phyloP scores from a whole-genome alignment of 345 rosid genomes.

The Melaleuca quinquenervia region DNA sequence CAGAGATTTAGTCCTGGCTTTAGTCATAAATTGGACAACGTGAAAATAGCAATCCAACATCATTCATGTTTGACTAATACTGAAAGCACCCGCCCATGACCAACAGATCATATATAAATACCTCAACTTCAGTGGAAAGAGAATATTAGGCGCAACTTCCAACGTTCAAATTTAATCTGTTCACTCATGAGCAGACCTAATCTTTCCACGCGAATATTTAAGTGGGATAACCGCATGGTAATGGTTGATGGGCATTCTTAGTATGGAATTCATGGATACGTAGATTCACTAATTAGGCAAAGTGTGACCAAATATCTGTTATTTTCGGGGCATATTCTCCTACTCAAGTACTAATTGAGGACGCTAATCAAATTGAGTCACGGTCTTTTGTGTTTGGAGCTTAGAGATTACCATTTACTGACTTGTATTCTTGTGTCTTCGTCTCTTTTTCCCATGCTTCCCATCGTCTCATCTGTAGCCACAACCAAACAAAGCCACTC shows the following conservation, averaged over 20 bases:
- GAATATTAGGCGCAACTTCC: background rate
- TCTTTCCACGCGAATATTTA: background rate
- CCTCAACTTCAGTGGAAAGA: background rate
- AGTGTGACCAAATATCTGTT: background rate
- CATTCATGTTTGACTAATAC: background rate
- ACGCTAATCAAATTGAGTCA: background rate
- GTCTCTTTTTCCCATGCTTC: constrained; percentile 78
- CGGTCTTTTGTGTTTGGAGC: background rate
- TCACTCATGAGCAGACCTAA: background rate
- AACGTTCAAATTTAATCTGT: background rate
- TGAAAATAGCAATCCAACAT: background rate
- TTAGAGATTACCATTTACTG: constrained; percentile 25
- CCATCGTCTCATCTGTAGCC: constrained; percentile 71
- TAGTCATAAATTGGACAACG: background rate
- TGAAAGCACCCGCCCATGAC: background rate
- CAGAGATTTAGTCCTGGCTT: background rate
- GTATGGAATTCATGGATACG: background rate
- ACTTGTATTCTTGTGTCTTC: constrained; percentile 53
- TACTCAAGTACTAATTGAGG: background rate
- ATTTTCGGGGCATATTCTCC: background rate
- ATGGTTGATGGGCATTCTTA: background rate
- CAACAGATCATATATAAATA: background rate
- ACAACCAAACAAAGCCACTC: background rate
- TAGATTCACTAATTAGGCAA: background rate
- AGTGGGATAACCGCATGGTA: background rate